These are phyloP conservation scores for Fonsecaea multimorphosa DNA, from an alignment of 2,329 filamentous ascomycete species.

Conservation along the genomic window DNA sequence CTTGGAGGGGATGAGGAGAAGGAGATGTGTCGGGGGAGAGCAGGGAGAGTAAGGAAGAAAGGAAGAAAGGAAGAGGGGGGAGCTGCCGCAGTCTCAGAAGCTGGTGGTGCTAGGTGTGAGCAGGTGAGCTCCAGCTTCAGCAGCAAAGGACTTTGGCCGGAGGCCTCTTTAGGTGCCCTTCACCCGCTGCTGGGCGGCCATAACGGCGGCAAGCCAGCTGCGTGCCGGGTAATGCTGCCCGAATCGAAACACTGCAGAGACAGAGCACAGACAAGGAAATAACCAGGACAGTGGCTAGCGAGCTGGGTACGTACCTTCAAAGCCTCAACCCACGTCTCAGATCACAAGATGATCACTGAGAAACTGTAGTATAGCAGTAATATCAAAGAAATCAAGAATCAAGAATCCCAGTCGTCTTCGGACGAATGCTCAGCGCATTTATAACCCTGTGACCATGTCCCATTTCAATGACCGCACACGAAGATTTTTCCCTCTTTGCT, in stretches of 20 bases:
- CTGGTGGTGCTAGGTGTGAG: not conserved
- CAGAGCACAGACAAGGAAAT: not conserved
- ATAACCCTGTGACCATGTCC: conserved; percentile 12
- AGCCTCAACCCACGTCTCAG: conserved; percentile 8
- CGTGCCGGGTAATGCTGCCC: conserved; percentile 8
- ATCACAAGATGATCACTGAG: conserved; percentile 1
- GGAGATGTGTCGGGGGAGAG: too few relatives aligned
- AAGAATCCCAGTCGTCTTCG: conserved; percentile 17
- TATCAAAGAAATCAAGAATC: conserved; percentile 9
- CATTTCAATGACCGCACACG: conserved; percentile 9
- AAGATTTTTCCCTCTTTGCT: conserved; percentile 14
- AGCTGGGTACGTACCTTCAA: conserved; percentile 26
- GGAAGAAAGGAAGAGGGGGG: conserved; percentile 26
- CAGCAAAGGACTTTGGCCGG: conserved; percentile 11
- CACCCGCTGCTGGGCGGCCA: not conserved
- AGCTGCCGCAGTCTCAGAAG: not conserved
- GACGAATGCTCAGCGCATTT: conserved; percentile 28
- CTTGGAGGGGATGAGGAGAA: conserved; percentile 15
- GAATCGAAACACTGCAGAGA: not conserved
- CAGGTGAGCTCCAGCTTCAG: not conserved
- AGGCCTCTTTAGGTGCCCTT: too few relatives aligned
- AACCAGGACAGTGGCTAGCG: not conserved
- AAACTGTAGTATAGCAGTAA: conserved; percentile 6
- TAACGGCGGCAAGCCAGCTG: conserved; percentile 1
- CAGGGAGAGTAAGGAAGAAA: conserved; percentile 15